Percentiles rank a stretch among this genome's conserved stretches.
phyloP scores from a whole-genome alignment of 164 flowering plant species.

The Stephania yunnanensis region DNA sequence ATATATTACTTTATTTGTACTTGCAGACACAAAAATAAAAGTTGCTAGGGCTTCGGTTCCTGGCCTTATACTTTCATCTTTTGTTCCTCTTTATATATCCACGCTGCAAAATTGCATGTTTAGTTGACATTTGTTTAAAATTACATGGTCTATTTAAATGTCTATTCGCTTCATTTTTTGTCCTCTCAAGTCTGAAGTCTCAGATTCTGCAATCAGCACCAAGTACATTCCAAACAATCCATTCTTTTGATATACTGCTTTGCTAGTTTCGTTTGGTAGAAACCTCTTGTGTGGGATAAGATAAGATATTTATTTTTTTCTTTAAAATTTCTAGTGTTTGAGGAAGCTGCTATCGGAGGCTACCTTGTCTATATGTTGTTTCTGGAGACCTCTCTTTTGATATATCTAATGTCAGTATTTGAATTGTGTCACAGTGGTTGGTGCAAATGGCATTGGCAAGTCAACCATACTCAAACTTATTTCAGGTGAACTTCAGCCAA shows the following conservation, averaged over 20 bases:
- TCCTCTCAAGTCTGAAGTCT: not conserved
- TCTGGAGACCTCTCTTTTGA: not conserved
- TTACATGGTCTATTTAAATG: too few species aligned
- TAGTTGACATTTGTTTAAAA: not conserved
- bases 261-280: not conserved
- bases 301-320: not conserved
- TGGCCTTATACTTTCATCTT: too few species aligned
- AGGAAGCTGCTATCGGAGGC: not conserved
- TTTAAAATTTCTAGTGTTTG: not conserved
- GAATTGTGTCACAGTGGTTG: constrained; percentile 67
- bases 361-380: not conserved
- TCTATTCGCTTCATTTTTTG: too few species aligned
- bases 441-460: constrained; percentile 98
- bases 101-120: too few species aligned
- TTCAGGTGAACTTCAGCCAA: constrained; percentile 96
- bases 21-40: too few species aligned
- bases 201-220: not conserved
- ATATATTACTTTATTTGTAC: too few species aligned
- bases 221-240: not conserved
- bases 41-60: too few species aligned
- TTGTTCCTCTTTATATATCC: too few species aligned
- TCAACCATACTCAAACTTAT: constrained; percentile 94
- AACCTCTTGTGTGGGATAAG: not conserved
- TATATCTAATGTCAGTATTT: not conserved
- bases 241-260: not conserved